A percentile compares a stretch with the other conserved stretches of the same genome.
Evolutionary conservation across 306 rosid genomes (phyloP).

Genomic region (Phaseolus lunatus): DNA sequence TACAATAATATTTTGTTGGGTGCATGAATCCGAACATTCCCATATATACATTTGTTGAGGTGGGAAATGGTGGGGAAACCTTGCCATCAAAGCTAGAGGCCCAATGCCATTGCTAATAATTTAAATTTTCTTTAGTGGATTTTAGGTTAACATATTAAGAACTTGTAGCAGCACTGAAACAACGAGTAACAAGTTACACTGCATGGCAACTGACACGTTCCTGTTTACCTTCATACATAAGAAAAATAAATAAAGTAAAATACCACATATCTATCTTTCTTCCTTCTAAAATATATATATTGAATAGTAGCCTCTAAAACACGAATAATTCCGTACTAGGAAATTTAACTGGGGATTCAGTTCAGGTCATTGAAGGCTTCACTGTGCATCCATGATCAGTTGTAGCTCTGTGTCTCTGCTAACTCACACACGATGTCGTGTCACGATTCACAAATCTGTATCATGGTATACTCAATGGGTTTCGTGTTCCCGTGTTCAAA

Average conservation of each 20-base stretch:
- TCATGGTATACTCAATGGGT: slow-evolving; percentile 50
- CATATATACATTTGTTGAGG: slow-evolving; percentile 30
- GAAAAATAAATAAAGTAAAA: slow-evolving; percentile 8
- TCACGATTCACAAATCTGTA: slow-evolving; percentile 51
- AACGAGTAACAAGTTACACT: slow-evolving; percentile 38
- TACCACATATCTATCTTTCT: slow-evolving; percentile 19
- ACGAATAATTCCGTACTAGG: slow-evolving; percentile 57
- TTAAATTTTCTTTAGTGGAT: background rate
- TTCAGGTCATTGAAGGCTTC: slow-evolving; percentile 49
- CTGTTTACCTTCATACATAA: slow-evolving; percentile 36
- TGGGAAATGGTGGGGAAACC: slow-evolving; percentile 31
- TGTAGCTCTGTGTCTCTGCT: slow-evolving; percentile 36
- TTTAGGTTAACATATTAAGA: slow-evolving; percentile 35
- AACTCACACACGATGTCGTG: slow-evolving; percentile 50
- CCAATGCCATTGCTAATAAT: slow-evolving; percentile 32
- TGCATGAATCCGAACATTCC: slow-evolving; percentile 46
- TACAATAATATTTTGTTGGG: background rate
- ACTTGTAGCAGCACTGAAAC: background rate
- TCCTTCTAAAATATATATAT: background rate
- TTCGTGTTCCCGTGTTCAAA: slow-evolving; percentile 57
- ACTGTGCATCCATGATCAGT: slow-evolving; percentile 43
- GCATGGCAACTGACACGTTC: slow-evolving; percentile 51
- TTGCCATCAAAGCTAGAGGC: slow-evolving; percentile 34
- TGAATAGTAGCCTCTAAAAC: slow-evolving; percentile 42
- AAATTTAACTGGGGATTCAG: slow-evolving; percentile 50